Evolutionary conservation across 1,139 yeast species (phyloP), one percentile per base, ranked within the genome.

Genomic region (Diutina rugosa): DNA sequence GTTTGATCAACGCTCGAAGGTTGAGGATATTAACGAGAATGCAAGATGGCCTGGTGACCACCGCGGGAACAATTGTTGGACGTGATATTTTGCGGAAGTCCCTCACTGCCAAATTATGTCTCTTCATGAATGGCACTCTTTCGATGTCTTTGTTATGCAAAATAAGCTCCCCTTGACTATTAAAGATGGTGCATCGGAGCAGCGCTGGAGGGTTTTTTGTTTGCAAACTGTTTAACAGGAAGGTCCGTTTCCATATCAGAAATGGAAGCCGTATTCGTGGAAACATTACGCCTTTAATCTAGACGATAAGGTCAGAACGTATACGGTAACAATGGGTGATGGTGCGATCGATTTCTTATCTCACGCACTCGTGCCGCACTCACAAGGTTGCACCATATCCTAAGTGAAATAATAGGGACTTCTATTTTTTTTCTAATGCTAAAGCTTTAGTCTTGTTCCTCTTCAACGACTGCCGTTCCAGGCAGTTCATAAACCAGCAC

Each of bases 401-500:
- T 21, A 35, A 8, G 5, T 35, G 14, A 35, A 35, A 35, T 35
- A 12, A n/a, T 35, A 35, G 41, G 41, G 10, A 35, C 14, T n/a
- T 44, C 26, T 18, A 44, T 44, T 44, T 18, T 44, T n/a, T 6
- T 2, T 44, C 26, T 44, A 18, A 44, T 44, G 46, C 46, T 44
- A 44, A 5, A 44, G 18, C 26, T 16, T n/a, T 44, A 16, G 26
- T 18, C 16, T 16, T 16, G 46, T 44, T 91, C 74, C 63, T 85
- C 88, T 65, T 86, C 91, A 63, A 86, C 73, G 54, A 82, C 84
- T 38, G 85, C 87, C 2, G 87, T 58, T 38, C 93, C 93, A 2
- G 87, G 86, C 63, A 86, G 84, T 67, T 86, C 91, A 68, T 85
- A 86, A 56, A 85, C 65, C 4, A 90, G 83, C 18, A 85, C 90